Evolutionary conservation across 2,329 filamentous ascomycete genomes (phyloP), one percentile per base, ranked within the genome.

Genomic region (Fusarium acutatum): DNA sequence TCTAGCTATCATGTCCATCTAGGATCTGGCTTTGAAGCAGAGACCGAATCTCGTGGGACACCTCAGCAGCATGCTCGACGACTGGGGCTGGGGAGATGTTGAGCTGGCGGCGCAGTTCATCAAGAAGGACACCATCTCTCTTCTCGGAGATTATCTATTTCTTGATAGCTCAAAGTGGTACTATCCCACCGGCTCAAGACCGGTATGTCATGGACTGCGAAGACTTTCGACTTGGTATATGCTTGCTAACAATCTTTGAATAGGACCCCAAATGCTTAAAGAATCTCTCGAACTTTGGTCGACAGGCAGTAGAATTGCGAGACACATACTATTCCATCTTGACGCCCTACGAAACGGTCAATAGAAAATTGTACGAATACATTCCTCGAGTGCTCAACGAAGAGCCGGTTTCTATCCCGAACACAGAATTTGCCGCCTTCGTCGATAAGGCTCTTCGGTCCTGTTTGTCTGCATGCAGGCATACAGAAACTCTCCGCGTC

Each of bases 251-350:
- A 20, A 22, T 18, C 5, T 34, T 41, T n/a, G 5, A 18, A 15
- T 12, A 75, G 65, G 56, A 70, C 28, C 46, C 54, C 12, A 22
- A 54, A 14, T 32, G 65, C n/a, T 34, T 37, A 2, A 38, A 13
- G 3, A 61, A 50, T 12, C 67, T 72, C 13, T 24, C 52, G 8
- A 50, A 63, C 12, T 62, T 72, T 22, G 71, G 44, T 18, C 64
- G 62, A 15, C 34, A 69, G 20, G 61, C 59, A 17, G n/a, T 49
- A 30, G 56, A 65, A 5, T 12, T 75, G 6, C 26, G 26, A 28
- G 35, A 72, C 13, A 35, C 44, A 10, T 72, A 74, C 35, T 75
- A 72, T 66, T 43, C 20, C 10, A 59, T 62, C 18, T 40, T 74
- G 7, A 24, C 40, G 1, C 10, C 17, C 7, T 32, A 63, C 32